Conservation (phyloP, 768 basidiomycete genomes). For the Kwoniella europaea region DNA sequence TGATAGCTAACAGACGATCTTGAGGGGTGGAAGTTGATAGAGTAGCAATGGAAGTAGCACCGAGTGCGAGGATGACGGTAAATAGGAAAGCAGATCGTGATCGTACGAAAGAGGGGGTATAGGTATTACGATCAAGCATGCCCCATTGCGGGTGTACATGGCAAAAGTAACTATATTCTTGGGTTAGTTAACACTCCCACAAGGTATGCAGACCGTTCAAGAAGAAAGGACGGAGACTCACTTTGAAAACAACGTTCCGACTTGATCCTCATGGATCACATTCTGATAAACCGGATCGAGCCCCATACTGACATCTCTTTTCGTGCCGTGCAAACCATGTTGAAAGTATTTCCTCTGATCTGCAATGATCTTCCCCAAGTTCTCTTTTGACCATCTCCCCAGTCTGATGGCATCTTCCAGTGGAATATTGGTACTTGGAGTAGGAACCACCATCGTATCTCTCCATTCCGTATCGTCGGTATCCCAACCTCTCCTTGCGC, state of each 20-base stretch:
- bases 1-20: conserved; percentile 3
- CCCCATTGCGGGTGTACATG: conserved; percentile 15
- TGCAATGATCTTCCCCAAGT: conserved; percentile 11
- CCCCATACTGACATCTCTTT: conserved; percentile 20
- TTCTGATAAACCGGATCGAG: conserved; percentile 18
- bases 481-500: conserved; percentile 21
- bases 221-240: neutral
- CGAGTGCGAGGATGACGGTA: conserved; percentile 17
- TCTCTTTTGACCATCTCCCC: conserved; percentile 13
- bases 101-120: conserved; percentile 11
- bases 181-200: neutral
- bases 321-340: conserved; percentile 16
- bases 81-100: conserved; percentile 24
- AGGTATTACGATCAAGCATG: conserved; percentile 1
- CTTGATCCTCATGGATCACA: conserved; percentile 20
- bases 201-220: too few relatives aligned
- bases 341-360: conserved; percentile 23
- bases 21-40: neutral
- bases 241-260: conserved; percentile 7
- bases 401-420: conserved; percentile 13
- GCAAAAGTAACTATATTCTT: conserved; percentile 5
- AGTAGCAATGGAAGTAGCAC: conserved; percentile 17
- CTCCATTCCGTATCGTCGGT: conserved; percentile 2
- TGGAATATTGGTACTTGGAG: conserved; percentile 3
- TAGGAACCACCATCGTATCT: conserved; percentile 2